Evolutionary conservation across 1,139 yeast genomes (phyloP).

Genomic region (Geotrichum klebahnii): DNA sequence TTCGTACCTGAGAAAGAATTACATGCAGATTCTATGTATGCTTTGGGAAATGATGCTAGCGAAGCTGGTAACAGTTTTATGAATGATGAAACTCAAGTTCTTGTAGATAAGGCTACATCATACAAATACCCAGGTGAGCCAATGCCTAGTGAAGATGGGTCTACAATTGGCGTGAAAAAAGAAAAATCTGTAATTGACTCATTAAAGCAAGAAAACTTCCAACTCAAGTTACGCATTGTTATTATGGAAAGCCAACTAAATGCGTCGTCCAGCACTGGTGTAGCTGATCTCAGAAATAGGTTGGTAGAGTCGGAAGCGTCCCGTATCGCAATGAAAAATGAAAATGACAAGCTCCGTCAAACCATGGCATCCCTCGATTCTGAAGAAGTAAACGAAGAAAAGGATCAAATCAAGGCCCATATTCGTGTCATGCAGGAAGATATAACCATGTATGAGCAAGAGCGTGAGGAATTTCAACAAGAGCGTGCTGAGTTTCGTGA

Average conservation of each 20-base stretch:
- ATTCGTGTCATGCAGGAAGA: conserved; percentile 8
- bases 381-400: conserved; percentile 15
- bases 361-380: conserved; percentile 19
- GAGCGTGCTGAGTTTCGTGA: conserved; percentile 8
- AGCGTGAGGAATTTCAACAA: conserved; percentile 7
- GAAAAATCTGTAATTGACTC: conserved; percentile 21
- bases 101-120: conserved; percentile 5
- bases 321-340: conserved; percentile 23
- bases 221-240: conserved; percentile 25
- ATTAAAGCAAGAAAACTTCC: conserved; percentile 25
- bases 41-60: background rate
- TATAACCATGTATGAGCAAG: conserved; percentile 5
- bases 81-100: conserved; percentile 6
- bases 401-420: conserved; percentile 6
- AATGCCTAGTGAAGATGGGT: conserved; percentile 4
- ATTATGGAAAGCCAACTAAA: conserved; percentile 24
- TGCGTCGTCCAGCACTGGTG: conserved; percentile 24
- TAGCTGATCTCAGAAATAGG: conserved; percentile 25
- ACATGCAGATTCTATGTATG: background rate
- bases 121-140: conserved; percentile 1
- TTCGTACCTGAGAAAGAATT: conserved; percentile 9
- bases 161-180: conserved; percentile 15
- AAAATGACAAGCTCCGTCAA: conserved; percentile 25
- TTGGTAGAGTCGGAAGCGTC: conserved; percentile 26
- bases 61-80: background rate